Percentiles rank a stretch among this genome's conserved stretches.
These are phyloP conservation scores for Thymus quinquecostatus DNA, from an alignment of 257 asterid genomes.

Conservation along the genomic window DNA sequence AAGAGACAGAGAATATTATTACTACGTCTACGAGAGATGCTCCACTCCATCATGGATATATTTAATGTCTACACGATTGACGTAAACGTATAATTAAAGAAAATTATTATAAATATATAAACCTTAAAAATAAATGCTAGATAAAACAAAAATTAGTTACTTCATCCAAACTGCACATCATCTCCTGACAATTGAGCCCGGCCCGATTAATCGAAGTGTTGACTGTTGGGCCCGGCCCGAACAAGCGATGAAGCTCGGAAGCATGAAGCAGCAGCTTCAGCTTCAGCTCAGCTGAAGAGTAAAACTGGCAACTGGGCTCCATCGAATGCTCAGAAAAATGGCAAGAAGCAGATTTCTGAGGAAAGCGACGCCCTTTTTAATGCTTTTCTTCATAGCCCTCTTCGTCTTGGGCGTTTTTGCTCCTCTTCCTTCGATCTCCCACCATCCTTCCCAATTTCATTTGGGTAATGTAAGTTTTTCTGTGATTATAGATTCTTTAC, in stretches of 20 bases:
- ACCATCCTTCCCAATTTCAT: conserved; percentile 37
- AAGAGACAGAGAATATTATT: no score
- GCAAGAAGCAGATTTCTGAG: conserved; percentile 39
- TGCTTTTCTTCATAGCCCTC: conserved; percentile 44
- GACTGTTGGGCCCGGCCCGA: neutral
- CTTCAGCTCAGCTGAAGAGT: conserved; percentile 30
- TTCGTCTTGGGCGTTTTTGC: conserved; percentile 55
- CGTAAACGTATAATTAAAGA: no score
- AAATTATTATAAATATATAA: no score
- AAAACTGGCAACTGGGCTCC: conserved; percentile 30
- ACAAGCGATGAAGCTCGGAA: neutral
- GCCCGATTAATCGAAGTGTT: neutral
- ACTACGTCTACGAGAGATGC: no score
- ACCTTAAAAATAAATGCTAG: no score
- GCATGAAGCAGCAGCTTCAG: conserved; percentile 30
- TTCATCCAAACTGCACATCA: neutral
- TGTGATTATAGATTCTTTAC: neutral
- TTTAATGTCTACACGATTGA: no score
- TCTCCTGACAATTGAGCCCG: neutral
- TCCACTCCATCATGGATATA: no score
- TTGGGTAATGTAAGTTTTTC: conserved; percentile 36
- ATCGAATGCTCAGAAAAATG: conserved; percentile 43
- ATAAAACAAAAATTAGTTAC: no score
- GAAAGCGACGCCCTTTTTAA: conserved; percentile 25
- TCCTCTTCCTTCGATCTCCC: conserved; percentile 61